Evolutionary conservation across 345 rosid genomes (phyloP).

Genomic region (Melastoma malabathricum): DNA sequence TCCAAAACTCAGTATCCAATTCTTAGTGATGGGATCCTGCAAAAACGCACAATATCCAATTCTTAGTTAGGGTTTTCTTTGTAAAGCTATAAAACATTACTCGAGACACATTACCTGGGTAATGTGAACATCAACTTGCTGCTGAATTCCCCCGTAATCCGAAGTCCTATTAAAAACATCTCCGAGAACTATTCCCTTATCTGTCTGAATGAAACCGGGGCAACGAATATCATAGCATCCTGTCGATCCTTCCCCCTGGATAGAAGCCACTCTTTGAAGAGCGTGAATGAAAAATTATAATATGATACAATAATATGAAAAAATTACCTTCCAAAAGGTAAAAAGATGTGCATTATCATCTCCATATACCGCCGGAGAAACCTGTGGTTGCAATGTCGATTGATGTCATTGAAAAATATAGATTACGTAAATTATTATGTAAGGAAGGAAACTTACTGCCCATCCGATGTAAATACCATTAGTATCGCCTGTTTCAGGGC

Average conservation of each 20-base stretch:
- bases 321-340: neutral
- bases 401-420: neutral
- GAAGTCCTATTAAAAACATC: too few relatives aligned
- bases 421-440: neutral
- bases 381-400: too few relatives aligned
- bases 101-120: too few relatives aligned
- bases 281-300: too few relatives aligned
- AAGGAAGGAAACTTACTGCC: neutral
- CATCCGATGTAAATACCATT: neutral
- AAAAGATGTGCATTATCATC: neutral
- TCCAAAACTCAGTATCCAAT: too few relatives aligned
- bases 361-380: neutral
- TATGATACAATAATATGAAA: too few relatives aligned
- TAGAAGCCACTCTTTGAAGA: too few relatives aligned
- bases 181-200: too few relatives aligned
- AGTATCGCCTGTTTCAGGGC: fast-evolving
- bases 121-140: neutral
- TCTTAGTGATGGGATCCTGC: too few relatives aligned
- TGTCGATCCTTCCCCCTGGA: neutral
- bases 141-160: neutral
- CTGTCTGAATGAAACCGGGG: neutral
- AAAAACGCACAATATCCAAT: too few relatives aligned
- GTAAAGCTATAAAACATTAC: too few relatives aligned
- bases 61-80: too few relatives aligned
- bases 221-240: constrained; percentile 1